Evolutionary conservation across 1,284 basidiomycete species (phyloP).

Genomic region (Chiua sp.): DNA sequence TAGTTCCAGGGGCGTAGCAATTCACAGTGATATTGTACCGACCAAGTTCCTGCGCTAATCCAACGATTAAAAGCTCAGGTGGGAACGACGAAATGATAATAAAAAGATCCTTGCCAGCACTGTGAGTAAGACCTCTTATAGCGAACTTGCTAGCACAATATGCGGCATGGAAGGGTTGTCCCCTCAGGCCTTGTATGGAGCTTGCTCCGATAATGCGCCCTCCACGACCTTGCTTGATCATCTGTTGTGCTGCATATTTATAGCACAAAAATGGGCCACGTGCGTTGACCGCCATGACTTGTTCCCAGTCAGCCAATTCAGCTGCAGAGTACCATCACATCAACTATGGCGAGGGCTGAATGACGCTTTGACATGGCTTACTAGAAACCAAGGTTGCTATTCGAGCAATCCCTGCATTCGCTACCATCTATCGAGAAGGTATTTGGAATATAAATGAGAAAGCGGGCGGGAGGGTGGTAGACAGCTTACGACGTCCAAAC

Average conservation of each 20-base stretch:
- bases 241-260: slow-evolving; percentile 38
- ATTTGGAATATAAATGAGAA: too few relatives aligned
- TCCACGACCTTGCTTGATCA: slow-evolving; percentile 41
- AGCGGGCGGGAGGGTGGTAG: not conserved
- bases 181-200: slow-evolving; percentile 23
- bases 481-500: slow-evolving; percentile 13
- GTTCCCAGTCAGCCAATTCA: slow-evolving; percentile 28
- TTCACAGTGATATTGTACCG: slow-evolving; percentile 27
- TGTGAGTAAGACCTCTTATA: slow-evolving; percentile 34
- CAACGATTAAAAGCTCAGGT: slow-evolving; percentile 1
- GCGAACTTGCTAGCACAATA: slow-evolving; percentile 39
- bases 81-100: not conserved
- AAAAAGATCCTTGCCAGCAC: slow-evolving; percentile 17
- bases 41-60: slow-evolving; percentile 34
- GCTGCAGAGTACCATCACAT: slow-evolving; percentile 12
- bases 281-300: slow-evolving; percentile 31
- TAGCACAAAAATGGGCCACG: slow-evolving; percentile 39
- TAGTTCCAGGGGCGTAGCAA: slow-evolving; percentile 23
- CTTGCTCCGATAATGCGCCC: slow-evolving; percentile 41
- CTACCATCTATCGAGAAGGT: slow-evolving; percentile 4
- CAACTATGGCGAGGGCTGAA: not conserved
- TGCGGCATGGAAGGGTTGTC: not conserved
- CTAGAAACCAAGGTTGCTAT: slow-evolving; percentile 4
- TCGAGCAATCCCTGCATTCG: slow-evolving; percentile 13
- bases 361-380: not conserved